A percentile compares a stretch with the other conserved stretches of the same genome.
Evolutionary conservation across 2,329 filamentous ascomycete species (phyloP).

Genomic region (Ramularia endophylla): DNA sequence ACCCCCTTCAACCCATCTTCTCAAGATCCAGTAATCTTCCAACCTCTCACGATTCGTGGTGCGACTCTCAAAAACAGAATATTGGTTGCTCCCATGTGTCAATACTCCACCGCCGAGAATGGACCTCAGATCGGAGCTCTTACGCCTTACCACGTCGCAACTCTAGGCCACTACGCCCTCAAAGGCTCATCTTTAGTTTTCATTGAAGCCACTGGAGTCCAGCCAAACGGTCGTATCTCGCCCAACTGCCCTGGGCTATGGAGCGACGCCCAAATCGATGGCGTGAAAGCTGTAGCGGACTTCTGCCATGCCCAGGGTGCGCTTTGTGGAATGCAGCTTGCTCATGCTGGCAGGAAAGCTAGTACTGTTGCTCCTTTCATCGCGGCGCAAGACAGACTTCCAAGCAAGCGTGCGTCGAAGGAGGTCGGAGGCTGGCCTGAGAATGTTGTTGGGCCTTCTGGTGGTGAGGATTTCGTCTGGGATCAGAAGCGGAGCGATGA

Average conservation of each 20-base stretch:
- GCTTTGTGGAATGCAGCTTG: conserved; percentile 71
- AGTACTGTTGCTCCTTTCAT: conserved; percentile 59
- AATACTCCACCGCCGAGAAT: conserved; percentile 57
- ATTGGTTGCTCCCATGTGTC: conserved; percentile 58
- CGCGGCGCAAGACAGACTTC: conserved; percentile 24
- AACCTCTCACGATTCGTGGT: conserved; percentile 50
- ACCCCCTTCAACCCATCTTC: conserved; percentile 40
- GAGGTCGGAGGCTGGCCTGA: conserved; percentile 49
- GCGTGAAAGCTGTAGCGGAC: conserved; percentile 64
- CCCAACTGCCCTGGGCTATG: conserved; percentile 75
- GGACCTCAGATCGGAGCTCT: conserved; percentile 53
- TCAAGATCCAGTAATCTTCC: conserved; percentile 53
- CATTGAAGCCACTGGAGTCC: conserved; percentile 71
- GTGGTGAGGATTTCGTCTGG: conserved; percentile 36
- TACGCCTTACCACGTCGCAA: conserved; percentile 78
- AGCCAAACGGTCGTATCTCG: conserved; percentile 74
- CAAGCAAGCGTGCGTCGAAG: conserved; percentile 47
- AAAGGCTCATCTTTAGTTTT: conserved; percentile 68
- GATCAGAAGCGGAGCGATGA: conserved; percentile 27
- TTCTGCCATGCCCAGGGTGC: conserved; percentile 73
- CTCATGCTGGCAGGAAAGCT: conserved; percentile 65
- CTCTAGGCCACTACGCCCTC: conserved; percentile 70
- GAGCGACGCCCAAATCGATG: conserved; percentile 73
- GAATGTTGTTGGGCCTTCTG: conserved; percentile 51
- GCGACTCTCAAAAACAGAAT: conserved; percentile 60